These are phyloP conservation scores for Hymenoscyphus fructigenus DNA, from an alignment of 2,329 filamentous ascomycete genomes.

Conservation along the genomic window DNA sequence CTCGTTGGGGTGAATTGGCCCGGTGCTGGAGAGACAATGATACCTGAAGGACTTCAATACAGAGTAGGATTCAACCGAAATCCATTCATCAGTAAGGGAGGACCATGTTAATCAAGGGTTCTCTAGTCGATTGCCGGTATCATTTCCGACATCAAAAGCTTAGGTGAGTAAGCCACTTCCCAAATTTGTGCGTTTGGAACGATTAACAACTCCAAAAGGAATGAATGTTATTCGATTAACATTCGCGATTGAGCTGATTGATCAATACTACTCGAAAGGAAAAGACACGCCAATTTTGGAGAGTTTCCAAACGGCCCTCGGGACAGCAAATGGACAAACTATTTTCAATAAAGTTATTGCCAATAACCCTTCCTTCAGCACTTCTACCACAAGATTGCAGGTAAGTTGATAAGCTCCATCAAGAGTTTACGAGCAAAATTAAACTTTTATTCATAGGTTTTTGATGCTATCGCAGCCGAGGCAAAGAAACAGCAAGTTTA, in stretches of 20 bases:
- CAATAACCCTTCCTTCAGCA: constrained; percentile 55
- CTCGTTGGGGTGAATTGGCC: constrained; percentile 64
- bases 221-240: constrained; percentile 58
- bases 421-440: not conserved
- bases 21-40: constrained; percentile 59
- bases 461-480: constrained; percentile 59
- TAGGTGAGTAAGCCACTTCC: constrained; percentile 40
- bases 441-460: constrained; percentile 39
- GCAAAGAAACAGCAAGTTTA: constrained; percentile 52
- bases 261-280: constrained; percentile 50
- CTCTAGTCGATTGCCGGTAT: constrained; percentile 50
- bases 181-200: not conserved
- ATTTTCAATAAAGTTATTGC: constrained; percentile 51
- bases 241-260: constrained; percentile 61
- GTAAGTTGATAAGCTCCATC: not conserved
- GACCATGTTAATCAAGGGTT: not conserved
- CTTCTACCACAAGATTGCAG: constrained; percentile 51
- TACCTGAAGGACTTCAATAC: constrained; percentile 62
- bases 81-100: not conserved
- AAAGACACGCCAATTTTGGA: constrained; percentile 46
- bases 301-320: constrained; percentile 46
- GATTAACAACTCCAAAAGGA: not conserved
- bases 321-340: constrained; percentile 50
- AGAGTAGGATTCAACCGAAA: constrained; percentile 18
- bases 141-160: constrained; percentile 52